Evolutionary conservation across 2,329 filamentous ascomycete species (phyloP), one percentile per base, ranked within the genome.

Genomic region (Monilinia polystroma): DNA sequence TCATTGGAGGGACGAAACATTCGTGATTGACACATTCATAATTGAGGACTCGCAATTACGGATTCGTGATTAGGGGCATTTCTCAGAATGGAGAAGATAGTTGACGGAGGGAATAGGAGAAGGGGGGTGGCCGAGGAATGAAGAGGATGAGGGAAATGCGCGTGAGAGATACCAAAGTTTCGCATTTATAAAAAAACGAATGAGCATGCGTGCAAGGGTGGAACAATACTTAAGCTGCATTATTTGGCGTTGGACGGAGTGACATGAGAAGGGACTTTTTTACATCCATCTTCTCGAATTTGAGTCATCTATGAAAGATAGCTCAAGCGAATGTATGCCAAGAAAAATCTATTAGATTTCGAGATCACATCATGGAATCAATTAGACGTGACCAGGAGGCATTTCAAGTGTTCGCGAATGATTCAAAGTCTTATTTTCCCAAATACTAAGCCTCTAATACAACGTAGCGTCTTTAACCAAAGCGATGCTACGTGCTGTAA

Each of bases 1-100:
- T 90, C 41, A 90, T 98, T 74, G 92, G 92, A 67, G 88, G 87
- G 64, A 93, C 93, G 74, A 97, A 95, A 79, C 93, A 97, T 76
- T 75, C 86, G 78, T 76, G 71, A 76, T 55, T 66, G 51, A 47
- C 2, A 23, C 20, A 26, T 51, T 51, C 20, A 16, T n/a, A 11
- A 35, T 53, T 10, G 11, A 35, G 18, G 3, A 16, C 8, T 20
- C 16, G 18, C 18, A 3, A 45, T 20, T n/a, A 38, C 14, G 32
- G 18, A 23, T 14, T 20, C 20, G 29, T 14, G 10, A 14, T 35
- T 49, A 23, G 7, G 43, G 26, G 20, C 2, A 35, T 35, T 2
- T n/a, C 26, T 38, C 38, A 32, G 29, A 1, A 12, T 51, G 32
- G 20, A 60, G 10, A 45, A 4, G 16, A 38, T 51, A 12, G 7